phyloP scores from a whole-genome alignment of 352 stramenopile species.

The Phytopythium aichiense region DNA sequence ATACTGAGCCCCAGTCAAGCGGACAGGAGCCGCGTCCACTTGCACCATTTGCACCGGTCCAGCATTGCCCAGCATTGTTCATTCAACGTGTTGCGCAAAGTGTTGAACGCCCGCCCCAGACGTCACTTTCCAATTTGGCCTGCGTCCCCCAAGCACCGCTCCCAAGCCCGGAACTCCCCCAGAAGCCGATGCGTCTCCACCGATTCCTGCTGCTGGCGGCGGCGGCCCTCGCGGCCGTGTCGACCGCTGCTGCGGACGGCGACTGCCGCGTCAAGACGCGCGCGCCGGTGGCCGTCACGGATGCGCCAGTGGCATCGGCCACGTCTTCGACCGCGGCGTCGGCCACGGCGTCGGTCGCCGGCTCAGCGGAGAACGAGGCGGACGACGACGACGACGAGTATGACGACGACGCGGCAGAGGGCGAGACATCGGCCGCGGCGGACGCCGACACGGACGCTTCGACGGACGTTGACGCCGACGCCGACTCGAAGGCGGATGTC shows the following conservation, averaged over 20 bases:
- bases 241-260: not conserved
- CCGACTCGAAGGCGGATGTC: not conserved
- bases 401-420: not conserved
- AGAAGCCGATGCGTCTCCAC: constrained; percentile 1
- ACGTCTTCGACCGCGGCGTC: not conserved
- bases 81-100: too few species aligned
- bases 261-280: constrained; percentile 7
- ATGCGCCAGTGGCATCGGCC: not conserved
- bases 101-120: too few species aligned
- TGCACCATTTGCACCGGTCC: too few species aligned
- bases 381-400: not conserved
- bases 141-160: not conserved
- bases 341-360: not conserved
- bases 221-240: not conserved
- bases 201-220: not conserved
- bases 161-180: not conserved
- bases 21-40: not conserved
- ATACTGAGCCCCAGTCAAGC: not conserved
- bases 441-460: not conserved
- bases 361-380: not conserved
- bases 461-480: not conserved
- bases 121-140: constrained; percentile 4
- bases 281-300: not conserved
- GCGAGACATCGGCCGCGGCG: not conserved
- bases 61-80: too few species aligned